Evolutionary conservation across 495 filamentous ascomycete species (phyloP).

Genomic region (Lepraria neglecta): DNA sequence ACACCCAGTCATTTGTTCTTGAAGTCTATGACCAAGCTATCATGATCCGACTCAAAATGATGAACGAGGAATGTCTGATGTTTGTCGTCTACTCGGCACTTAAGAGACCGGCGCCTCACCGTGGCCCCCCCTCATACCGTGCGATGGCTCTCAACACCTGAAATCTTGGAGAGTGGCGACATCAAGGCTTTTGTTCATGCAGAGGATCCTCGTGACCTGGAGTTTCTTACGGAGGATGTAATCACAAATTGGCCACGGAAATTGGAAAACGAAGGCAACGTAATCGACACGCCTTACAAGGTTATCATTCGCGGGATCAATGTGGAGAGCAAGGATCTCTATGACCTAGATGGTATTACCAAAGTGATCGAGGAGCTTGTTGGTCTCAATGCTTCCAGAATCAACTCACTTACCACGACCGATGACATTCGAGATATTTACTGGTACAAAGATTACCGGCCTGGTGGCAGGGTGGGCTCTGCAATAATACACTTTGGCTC

Average conservation of each 20-base stretch:
- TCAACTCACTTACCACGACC: background rate
- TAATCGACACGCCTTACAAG: background rate
- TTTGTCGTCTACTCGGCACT: background rate
- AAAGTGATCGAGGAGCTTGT: background rate
- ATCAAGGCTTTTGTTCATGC: background rate
- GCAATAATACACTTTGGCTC: background rate
- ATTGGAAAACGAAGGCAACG: background rate
- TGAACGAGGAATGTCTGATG: background rate
- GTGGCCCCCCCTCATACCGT: background rate
- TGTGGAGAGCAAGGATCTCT: background rate
- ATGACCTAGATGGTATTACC: background rate
- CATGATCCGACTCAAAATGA: background rate
- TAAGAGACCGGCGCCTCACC: background rate
- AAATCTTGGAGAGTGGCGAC: background rate
- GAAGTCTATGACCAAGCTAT: background rate
- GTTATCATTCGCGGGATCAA: background rate
- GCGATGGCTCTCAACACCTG: background rate
- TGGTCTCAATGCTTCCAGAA: background rate
- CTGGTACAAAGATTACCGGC: too few species aligned
- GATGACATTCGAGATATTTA: background rate
- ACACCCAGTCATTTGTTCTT: background rate
- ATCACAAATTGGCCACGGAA: background rate
- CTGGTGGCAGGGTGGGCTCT: background rate
- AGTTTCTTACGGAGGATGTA: background rate
- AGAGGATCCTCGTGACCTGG: background rate